These are phyloP conservation scores for Colletotrichum lentis DNA, from an alignment of 2,329 filamentous ascomycete species.

Conservation along the genomic window DNA sequence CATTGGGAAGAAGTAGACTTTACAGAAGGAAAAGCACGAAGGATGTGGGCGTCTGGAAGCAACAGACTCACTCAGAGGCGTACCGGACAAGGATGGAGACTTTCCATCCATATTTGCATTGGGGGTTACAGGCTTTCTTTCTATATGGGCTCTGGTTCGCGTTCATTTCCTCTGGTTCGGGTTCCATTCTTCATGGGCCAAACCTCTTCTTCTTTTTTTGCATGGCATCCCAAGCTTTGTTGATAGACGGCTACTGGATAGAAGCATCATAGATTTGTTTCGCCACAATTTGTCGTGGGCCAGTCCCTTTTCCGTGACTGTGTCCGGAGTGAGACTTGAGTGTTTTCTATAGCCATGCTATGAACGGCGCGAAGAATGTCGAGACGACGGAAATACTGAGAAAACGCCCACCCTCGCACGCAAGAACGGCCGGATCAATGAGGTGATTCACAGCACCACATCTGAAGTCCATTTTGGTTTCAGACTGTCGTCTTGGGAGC, in stretches of 20 bases:
- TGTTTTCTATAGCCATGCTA: no score
- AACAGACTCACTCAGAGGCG: constrained; percentile 21
- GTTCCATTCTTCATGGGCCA: constrained; percentile 2
- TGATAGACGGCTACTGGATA: constrained; percentile 35
- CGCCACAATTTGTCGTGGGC: background rate
- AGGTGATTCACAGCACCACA: background rate
- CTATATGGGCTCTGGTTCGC: background rate
- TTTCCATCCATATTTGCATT: constrained; percentile 22
- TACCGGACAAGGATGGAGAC: constrained; percentile 11
- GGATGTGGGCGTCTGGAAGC: background rate
- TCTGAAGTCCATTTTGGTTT: constrained; percentile 10
- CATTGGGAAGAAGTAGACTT: constrained; percentile 12
- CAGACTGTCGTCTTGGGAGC: background rate
- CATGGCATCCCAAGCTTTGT: constrained; percentile 28
- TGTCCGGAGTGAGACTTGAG: no score
- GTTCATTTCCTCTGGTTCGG: background rate
- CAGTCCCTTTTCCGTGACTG: background rate
- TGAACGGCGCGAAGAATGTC: no score
- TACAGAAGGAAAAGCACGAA: constrained; percentile 12
- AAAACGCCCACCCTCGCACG: constrained; percentile 18
- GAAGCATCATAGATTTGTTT: constrained; percentile 35
- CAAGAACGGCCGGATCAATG: constrained; percentile 1
- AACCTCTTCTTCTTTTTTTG: constrained; percentile 14
- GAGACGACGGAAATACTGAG: background rate
- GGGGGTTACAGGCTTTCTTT: constrained; percentile 3